phyloP scores from a whole-genome alignment of 2,329 filamentous ascomycete species.

The Neurospora sp. region DNA sequence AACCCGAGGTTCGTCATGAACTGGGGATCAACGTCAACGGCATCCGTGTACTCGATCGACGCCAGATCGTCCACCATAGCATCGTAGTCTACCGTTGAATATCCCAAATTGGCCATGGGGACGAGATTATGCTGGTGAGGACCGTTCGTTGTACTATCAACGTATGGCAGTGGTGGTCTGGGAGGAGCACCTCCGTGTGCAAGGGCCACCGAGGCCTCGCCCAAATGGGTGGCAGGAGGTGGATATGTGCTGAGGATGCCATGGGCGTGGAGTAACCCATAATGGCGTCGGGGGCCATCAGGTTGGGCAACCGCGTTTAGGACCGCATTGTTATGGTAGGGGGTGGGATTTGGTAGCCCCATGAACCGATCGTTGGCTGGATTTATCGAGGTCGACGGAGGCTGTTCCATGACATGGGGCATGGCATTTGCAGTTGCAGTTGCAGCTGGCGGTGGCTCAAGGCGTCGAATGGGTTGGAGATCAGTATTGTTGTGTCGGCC shows the following conservation, averaged over 20 bases:
- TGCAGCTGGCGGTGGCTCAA: not conserved
- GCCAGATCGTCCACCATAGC: slow-evolving; percentile 43
- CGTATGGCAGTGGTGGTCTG: not conserved
- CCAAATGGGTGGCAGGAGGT: not conserved
- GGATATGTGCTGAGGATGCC: not conserved
- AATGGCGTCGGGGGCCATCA: not conserved
- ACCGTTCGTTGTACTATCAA: not conserved
- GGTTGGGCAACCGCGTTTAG: not conserved
- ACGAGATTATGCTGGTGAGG: not conserved
- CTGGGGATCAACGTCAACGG: slow-evolving; percentile 45
- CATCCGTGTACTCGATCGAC: slow-evolving; percentile 39
- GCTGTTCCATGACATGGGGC: not conserved
- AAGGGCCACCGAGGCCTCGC: not conserved
- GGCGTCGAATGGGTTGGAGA: not conserved
- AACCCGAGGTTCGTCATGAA: slow-evolving; percentile 61
- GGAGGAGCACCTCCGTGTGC: not conserved
- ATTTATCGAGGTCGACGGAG: not conserved
- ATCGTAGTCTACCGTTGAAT: slow-evolving; percentile 35
- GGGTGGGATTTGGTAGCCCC: not conserved
- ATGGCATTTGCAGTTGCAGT: not conserved
- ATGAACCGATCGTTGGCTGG: not conserved
- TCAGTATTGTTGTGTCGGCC: not conserved
- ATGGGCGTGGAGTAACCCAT: not conserved
- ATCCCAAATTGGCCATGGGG: slow-evolving; percentile 14
- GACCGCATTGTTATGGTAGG: not conserved